Percentiles rank a stretch among this genome's conserved stretches.
phyloP scores from a whole-genome alignment of 129 eudicot genomes.

The Heracleum sosnowskyi region DNA sequence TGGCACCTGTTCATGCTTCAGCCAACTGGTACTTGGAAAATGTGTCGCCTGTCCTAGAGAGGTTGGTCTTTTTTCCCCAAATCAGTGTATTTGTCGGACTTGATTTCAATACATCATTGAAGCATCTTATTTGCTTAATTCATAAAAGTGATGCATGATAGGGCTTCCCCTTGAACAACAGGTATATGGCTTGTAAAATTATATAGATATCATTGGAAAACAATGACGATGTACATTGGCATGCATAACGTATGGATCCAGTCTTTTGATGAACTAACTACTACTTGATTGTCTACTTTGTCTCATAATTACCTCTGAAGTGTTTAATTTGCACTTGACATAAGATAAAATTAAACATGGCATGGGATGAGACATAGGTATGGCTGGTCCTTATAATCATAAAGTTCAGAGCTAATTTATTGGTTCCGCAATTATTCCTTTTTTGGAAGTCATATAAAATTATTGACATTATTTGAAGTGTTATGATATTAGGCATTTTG shows the following conservation, averaged over 20 bases:
- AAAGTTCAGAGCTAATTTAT: background rate
- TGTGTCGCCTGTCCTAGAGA: slow-evolving; percentile 64
- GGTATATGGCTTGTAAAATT: background rate
- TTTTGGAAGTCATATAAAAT: background rate
- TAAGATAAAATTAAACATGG: background rate
- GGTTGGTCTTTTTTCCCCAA: slow-evolving; percentile 43
- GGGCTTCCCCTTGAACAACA: background rate
- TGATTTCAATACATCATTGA: background rate
- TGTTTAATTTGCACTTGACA: background rate
- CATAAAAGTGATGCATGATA: background rate
- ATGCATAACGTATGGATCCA: background rate
- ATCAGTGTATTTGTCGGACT: background rate
- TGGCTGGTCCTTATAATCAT: background rate
- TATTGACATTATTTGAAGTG: background rate
- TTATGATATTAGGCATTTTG: background rate
- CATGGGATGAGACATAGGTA: background rate
- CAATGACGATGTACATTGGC: background rate
- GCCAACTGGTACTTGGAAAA: slow-evolving; percentile 82
- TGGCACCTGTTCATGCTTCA: slow-evolving; percentile 95
- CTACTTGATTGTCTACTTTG: background rate
- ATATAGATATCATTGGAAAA: background rate
- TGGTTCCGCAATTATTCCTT: background rate
- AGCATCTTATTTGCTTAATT: background rate
- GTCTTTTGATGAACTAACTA: background rate
- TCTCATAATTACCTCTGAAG: background rate